Evolutionary conservation across 371 early-diverging fungal species (phyloP).

Genomic region (Mortierella sp.): DNA sequence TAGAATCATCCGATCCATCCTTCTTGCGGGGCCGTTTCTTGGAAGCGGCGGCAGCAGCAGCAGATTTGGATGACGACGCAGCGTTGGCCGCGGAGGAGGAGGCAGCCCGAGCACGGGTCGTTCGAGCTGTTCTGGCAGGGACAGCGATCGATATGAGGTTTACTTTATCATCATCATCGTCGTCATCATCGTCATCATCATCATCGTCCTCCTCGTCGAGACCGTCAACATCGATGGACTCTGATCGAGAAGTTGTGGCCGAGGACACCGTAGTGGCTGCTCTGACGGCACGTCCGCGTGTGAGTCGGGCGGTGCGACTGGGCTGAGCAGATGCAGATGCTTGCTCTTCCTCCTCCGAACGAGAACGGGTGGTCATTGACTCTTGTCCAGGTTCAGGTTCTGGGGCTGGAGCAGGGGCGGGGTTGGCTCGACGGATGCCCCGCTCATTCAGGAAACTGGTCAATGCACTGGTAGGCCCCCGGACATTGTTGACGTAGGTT

Average conservation of each 20-base stretch:
- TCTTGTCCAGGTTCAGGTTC: no score
- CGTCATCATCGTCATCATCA: constrained; percentile 10
- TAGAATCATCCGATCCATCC: constrained; percentile 56
- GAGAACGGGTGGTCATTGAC: no score
- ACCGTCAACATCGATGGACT: constrained; percentile 13
- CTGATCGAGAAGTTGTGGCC: constrained; percentile 16
- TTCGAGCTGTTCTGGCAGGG: constrained; percentile 17
- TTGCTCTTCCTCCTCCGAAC: constrained; percentile 3
- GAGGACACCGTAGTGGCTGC: constrained; percentile 6
- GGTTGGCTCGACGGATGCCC: constrained; percentile 72
- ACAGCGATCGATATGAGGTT: constrained; percentile 18
- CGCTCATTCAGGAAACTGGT: constrained; percentile 79
- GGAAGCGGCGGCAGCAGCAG: constrained; percentile 27
- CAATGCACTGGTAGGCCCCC: constrained; percentile 79
- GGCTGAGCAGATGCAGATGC: constrained; percentile 14
- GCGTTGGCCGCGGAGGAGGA: constrained; percentile 1
- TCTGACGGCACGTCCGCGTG: constrained; percentile 17
- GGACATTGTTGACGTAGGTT: constrained; percentile 61
- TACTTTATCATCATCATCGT: constrained; percentile 9
- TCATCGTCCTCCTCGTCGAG: constrained; percentile 15
- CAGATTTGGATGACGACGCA: constrained; percentile 5
- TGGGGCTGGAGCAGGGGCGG: constrained; percentile 35
- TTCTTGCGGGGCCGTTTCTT: constrained; percentile 56
- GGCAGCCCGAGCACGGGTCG: constrained; percentile 12
- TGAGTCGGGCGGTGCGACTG: constrained; percentile 40